Conservation (phyloP, 2,329 filamentous ascomycete species). For the Plenodomus tracheiphilus region DNA sequence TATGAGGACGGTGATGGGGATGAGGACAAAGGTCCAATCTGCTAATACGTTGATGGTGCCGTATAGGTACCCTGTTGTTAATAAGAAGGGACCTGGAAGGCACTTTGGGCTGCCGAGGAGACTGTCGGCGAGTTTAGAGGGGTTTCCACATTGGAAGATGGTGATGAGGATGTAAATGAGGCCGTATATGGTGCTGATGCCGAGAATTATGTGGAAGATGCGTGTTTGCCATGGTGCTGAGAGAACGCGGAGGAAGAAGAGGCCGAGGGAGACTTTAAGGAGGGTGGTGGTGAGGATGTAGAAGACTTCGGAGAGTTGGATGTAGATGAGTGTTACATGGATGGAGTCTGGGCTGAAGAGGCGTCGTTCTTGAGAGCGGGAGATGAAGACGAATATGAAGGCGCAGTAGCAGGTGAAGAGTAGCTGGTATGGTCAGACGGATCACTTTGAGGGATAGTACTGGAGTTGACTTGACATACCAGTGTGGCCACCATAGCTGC, state of each 20-base stretch:
- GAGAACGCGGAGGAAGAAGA: conserved; percentile 42
- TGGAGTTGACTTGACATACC: conserved; percentile 11
- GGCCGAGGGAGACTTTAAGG: conserved; percentile 48
- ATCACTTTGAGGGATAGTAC: neutral
- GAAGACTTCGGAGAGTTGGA: conserved; percentile 51
- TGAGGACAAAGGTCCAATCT: conserved; percentile 41
- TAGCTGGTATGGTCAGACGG: conserved; percentile 11
- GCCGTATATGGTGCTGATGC: conserved; percentile 28
- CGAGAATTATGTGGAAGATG: conserved; percentile 29
- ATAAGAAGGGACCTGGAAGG: conserved; percentile 23
- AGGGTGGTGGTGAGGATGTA: conserved; percentile 56
- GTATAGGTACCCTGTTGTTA: conserved; percentile 36
- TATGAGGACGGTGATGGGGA: conserved; percentile 38
- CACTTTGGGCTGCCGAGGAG: conserved; percentile 24
- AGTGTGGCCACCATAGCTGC: conserved; percentile 34
- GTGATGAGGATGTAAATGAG: conserved; percentile 34
- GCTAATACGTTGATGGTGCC: conserved; percentile 37
- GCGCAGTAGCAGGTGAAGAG: conserved; percentile 35
- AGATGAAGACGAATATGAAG: conserved; percentile 28
- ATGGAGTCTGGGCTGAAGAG: conserved; percentile 17
- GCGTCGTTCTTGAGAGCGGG: conserved; percentile 8
- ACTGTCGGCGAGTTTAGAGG: conserved; percentile 26
- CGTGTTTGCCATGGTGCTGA: conserved; percentile 36
- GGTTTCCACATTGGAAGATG: conserved; percentile 37
- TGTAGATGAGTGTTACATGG: conserved; percentile 23